These are phyloP conservation scores for Chaetomium cochliodes DNA, from an alignment of 495 filamentous ascomycete genomes.

Conservation along the genomic window DNA sequence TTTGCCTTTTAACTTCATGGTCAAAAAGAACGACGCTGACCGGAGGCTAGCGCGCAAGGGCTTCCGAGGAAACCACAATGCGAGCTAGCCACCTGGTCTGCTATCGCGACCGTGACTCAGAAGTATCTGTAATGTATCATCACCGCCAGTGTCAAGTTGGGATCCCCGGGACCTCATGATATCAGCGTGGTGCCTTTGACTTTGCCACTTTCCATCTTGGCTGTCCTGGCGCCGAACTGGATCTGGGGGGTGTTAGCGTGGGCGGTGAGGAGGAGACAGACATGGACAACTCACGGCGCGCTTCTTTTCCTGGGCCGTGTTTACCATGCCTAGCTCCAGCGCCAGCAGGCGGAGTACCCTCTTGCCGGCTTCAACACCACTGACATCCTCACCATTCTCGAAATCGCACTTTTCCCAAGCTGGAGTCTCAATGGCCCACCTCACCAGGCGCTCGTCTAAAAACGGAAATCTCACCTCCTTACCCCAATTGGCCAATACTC, in stretches of 20 bases:
- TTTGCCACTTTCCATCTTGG: slow-evolving; percentile 76
- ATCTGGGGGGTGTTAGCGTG: slow-evolving; percentile 47
- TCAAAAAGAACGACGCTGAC: slow-evolving; percentile 26
- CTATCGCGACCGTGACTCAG: slow-evolving; percentile 46
- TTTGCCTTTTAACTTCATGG: slow-evolving; percentile 51
- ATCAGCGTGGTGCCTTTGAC: slow-evolving; percentile 65
- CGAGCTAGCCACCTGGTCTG: slow-evolving; percentile 21
- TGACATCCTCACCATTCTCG: slow-evolving; percentile 43
- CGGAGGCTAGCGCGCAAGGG: slow-evolving; percentile 27
- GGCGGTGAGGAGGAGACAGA: background rate
- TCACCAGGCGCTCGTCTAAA: slow-evolving; percentile 81
- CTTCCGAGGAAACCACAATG: slow-evolving; percentile 33
- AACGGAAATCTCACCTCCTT: slow-evolving; percentile 91
- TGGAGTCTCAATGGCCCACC: slow-evolving; percentile 69
- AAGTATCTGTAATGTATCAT: slow-evolving; percentile 61
- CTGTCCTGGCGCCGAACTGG: slow-evolving; percentile 82
- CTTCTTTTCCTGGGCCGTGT: slow-evolving; percentile 82
- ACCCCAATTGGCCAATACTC: slow-evolving; percentile 85
- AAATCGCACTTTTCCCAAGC: slow-evolving; percentile 89
- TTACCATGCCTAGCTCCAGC: slow-evolving; percentile 64
- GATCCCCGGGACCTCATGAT: slow-evolving; percentile 27
- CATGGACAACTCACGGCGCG: slow-evolving; percentile 60
- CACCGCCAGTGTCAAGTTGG: slow-evolving; percentile 41
- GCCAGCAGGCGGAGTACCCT: slow-evolving; percentile 77
- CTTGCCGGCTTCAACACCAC: slow-evolving; percentile 71